phyloP scores from a whole-genome alignment of 306 rosid genomes.

The Trichosanthes cucumerina region DNA sequence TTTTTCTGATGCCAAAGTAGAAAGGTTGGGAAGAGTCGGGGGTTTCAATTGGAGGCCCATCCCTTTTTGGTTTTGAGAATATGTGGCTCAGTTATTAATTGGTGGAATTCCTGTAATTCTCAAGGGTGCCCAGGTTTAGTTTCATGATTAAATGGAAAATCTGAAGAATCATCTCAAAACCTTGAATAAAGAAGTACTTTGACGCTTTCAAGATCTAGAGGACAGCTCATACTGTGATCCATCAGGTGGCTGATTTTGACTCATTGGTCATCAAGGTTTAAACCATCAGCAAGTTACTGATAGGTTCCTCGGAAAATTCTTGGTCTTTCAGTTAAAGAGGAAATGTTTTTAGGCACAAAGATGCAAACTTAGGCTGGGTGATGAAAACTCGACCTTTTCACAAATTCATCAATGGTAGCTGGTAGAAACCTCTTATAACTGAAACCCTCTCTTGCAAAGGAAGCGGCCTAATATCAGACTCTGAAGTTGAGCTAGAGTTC shows the following conservation, averaged over 20 bases:
- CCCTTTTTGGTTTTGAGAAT: background rate
- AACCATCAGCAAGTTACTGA: background rate
- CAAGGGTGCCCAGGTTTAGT: background rate
- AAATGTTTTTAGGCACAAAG: background rate
- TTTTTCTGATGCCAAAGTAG: background rate
- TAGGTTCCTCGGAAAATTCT: background rate
- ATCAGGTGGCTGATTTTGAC: background rate
- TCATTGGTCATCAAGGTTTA: too few species aligned
- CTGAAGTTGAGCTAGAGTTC: background rate
- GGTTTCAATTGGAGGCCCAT: background rate
- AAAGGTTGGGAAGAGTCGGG: background rate
- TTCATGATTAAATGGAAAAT: too few species aligned
- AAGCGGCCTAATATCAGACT: background rate
- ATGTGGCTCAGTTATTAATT: background rate
- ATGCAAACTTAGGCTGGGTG: background rate
- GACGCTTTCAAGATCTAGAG: background rate
- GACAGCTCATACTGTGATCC: background rate
- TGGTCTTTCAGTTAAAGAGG: background rate
- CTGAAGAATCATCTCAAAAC: too few species aligned
- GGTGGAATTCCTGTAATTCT: too few species aligned
- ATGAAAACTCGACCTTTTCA: background rate
- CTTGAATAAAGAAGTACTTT: too few species aligned
- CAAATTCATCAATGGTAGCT: background rate
- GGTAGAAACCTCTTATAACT: background rate
- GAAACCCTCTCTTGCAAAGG: background rate